Evolutionary conservation across 2,329 filamentous ascomycete species (phyloP), one percentile per base, ranked within the genome.

Genomic region (Myriosclerotinia duriaeana): DNA sequence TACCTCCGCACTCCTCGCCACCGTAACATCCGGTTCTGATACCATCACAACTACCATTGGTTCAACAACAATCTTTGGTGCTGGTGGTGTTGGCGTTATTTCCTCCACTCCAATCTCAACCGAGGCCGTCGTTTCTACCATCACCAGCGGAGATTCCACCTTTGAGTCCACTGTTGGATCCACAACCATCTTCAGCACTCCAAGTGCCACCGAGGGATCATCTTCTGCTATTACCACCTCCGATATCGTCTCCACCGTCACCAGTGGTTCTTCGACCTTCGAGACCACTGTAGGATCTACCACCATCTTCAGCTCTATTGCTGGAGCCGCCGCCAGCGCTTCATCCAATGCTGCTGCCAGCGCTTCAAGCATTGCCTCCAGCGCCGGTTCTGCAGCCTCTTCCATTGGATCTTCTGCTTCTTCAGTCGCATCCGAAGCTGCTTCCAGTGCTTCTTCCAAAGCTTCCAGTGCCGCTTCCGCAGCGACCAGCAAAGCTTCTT

Each of bases 101-200:
- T 55, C 50, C 36, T 54, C 58, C 15, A 66, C 65, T 48, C 69
- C 67, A 46, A 68, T 75, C 62, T 73, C 73, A n/a, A 75, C 74
- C 34, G 69, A 67, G 52, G 71, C 68, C 12, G 65, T 73, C 14
- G 64, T 71, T 14, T 70, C 72, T 6, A 67, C 69, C 22, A 54
- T 72, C 26, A 73, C 70, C 55, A 69, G 65, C 8, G 74, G 62
- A 22, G 58, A 62, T 53, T 72, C 70, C 12, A 71, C 70, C 58
- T 66, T 72, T 56, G 70, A 69, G 12, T 64, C 70, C 12, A 73
- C 70, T 46, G 44, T 74, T 50, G 73, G 72, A 38, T 70, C 66
- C 11, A 72, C 72, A 46, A 75, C 73, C 50, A 70, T 74, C 58
- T 74, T 67, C 26, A 53, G 64, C 56, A 60, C 64, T 53, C 59